phyloP scores from a whole-genome alignment of 1,284 basidiomycete genomes.

The Cerrena zonata region DNA sequence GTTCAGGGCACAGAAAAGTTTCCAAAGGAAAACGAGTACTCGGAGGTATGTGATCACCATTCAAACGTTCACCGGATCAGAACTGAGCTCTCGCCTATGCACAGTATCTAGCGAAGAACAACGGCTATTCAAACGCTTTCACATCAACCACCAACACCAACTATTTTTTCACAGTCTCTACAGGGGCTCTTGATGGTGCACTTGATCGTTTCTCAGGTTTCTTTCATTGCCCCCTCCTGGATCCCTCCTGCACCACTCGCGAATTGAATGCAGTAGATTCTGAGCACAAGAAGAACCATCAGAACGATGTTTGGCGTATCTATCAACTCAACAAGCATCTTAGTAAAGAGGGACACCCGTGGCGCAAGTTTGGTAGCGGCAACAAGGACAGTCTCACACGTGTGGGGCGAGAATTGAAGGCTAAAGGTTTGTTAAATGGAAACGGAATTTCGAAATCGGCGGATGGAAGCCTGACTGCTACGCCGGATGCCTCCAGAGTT shows the following conservation, averaged over 20 bases:
- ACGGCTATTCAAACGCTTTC: slow-evolving; percentile 89
- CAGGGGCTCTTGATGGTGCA: slow-evolving; percentile 77
- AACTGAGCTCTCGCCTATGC: neutral
- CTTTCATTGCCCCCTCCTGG: slow-evolving; percentile 90
- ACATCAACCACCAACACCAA: slow-evolving; percentile 93
- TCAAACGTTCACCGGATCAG: neutral
- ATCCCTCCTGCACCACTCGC: slow-evolving; percentile 84
- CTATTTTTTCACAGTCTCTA: slow-evolving; percentile 90
- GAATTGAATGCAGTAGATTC: slow-evolving; percentile 97
- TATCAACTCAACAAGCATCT: slow-evolving; percentile 94
- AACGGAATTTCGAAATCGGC: slow-evolving; percentile 15
- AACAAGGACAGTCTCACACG: slow-evolving; percentile 81
- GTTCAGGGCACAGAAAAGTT: slow-evolving; percentile 75
- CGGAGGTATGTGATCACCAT: slow-evolving; percentile 45
- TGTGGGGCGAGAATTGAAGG: slow-evolving; percentile 52
- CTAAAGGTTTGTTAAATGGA: slow-evolving; percentile 36
- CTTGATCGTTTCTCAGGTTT: slow-evolving; percentile 90
- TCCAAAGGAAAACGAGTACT: slow-evolving; percentile 90
- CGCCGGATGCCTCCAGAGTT: slow-evolving; percentile 49
- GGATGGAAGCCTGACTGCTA: slow-evolving; percentile 33
- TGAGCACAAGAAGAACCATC: slow-evolving; percentile 97
- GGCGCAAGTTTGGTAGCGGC: slow-evolving; percentile 93
- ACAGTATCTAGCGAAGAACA: slow-evolving; percentile 84
- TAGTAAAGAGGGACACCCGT: slow-evolving; percentile 75
- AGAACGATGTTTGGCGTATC: slow-evolving; percentile 92